Percentiles rank a stretch among this genome's conserved stretches.
phyloP scores from a whole-genome alignment of 371 early-diverging fungal species.

The Syncephalastrum contaminatum region DNA sequence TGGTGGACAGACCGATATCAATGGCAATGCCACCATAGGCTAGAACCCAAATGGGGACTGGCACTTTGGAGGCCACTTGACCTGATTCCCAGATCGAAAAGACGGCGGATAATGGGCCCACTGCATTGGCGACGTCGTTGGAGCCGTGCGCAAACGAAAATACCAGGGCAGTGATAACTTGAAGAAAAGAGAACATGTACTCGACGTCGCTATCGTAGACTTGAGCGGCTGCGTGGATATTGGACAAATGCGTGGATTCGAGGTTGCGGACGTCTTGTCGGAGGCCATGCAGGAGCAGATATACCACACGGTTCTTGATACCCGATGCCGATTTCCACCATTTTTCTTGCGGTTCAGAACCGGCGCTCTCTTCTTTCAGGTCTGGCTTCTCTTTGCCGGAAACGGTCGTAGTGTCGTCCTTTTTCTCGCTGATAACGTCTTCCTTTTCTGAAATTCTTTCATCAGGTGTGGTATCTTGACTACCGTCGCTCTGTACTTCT shows the following conservation, averaged over 20 bases:
- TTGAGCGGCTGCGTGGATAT: slow-evolving; percentile 61
- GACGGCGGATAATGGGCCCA: slow-evolving; percentile 75
- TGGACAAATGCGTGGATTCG: slow-evolving; percentile 42
- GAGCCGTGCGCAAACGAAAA: slow-evolving; percentile 19
- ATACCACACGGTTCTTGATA: slow-evolving; percentile 18
- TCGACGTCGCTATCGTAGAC: slow-evolving; percentile 81
- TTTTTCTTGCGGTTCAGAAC: too few species aligned
- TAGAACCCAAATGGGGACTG: slow-evolving; percentile 76
- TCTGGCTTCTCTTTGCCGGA: too few species aligned
- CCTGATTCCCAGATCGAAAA: slow-evolving; percentile 70
- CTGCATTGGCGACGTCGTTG: slow-evolving; percentile 78
- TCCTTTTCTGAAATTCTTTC: not conserved
- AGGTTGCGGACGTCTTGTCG: slow-evolving; percentile 61
- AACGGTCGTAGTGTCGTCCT: not conserved
- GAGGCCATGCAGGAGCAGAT: slow-evolving; percentile 39
- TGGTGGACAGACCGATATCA: slow-evolving; percentile 74
- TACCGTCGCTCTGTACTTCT: not conserved
- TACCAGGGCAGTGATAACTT: slow-evolving; percentile 60
- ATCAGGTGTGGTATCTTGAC: not conserved
- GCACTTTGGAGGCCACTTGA: slow-evolving; percentile 35
- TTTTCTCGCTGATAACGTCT: slow-evolving; percentile 5
- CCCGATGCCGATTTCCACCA: too few species aligned
- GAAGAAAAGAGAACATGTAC: slow-evolving; percentile 80
- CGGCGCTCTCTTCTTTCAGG: too few species aligned
- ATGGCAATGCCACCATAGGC: slow-evolving; percentile 78